phyloP scores from a whole-genome alignment of 1,139 yeast species.

The Yamadazyma taylorii region DNA sequence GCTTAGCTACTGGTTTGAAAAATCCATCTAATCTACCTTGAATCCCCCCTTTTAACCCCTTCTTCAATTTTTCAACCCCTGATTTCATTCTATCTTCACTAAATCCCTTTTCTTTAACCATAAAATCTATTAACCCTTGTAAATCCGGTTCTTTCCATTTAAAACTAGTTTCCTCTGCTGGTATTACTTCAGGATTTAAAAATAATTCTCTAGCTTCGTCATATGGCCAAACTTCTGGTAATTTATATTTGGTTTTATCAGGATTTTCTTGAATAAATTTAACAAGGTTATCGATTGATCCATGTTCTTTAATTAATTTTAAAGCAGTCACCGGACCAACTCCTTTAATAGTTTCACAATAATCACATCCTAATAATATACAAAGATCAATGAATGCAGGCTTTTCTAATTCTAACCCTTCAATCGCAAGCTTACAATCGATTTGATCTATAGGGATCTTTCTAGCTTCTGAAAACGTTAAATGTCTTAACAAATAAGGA shows the following conservation, averaged over 20 bases:
- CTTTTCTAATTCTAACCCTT: conserved; percentile 70
- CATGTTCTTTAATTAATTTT: conserved; percentile 84
- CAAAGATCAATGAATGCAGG: conserved; percentile 86
- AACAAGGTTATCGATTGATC: conserved; percentile 74
- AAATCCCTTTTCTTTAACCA: conserved; percentile 81
- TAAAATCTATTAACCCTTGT: conserved; percentile 69
- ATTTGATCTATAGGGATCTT: conserved; percentile 92
- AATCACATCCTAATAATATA: conserved; percentile 93
- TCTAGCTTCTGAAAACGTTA: conserved; percentile 91
- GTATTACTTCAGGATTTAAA: conserved; percentile 72
- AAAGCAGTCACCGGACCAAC: conserved; percentile 95
- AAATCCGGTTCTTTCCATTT: conserved; percentile 81
- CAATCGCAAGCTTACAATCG: conserved; percentile 63
- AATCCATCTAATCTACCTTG: conserved; percentile 94
- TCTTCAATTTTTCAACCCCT: conserved; percentile 83
- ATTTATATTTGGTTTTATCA: conserved; percentile 66
- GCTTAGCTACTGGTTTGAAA: conserved; percentile 67
- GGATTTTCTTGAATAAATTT: conserved; percentile 60
- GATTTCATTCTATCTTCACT: conserved; percentile 86
- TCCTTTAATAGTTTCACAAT: conserved; percentile 92
- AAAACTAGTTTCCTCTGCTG: conserved; percentile 59
- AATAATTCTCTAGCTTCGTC: conserved; percentile 85
- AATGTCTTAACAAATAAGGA: conserved; percentile 77
- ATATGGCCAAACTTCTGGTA: conserved; percentile 96
- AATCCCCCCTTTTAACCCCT: conserved; percentile 79